Base-by-base conservation (phyloP, 2,329 filamentous ascomycete genomes). In the Podosphaera xanthii region DNA sequence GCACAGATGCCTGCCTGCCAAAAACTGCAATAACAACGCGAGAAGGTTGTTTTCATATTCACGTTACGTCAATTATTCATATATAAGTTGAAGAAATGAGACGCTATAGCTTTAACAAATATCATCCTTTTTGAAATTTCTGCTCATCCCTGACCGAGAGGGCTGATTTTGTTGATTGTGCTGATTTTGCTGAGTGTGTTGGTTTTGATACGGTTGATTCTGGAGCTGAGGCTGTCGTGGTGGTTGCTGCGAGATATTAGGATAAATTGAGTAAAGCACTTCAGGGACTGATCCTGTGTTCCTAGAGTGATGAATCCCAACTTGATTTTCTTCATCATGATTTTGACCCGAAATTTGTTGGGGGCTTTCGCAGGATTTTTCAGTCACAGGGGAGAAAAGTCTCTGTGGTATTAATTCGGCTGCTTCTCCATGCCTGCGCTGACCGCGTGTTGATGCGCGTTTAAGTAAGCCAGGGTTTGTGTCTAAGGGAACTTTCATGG, bases 401-500 rank as follows among this genome's bases (percentile, higher is more conserved):
- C 33, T 1, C 30, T 34, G 33, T 9, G 62, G 60, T 2, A 60
- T 3, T 3, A 59, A 38, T 3, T 65, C 65, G 1, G 66, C 8
- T 40, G 57, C 54, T 14, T 68, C 67, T 31, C 67, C 67, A 3
- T 65, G 64, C 46, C 59, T 61, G 38, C 68, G 59, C 44, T 65
- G 59, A 10, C 68, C 68, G 4, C 67, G 60, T 0, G 68, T 69
- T 10, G 60, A 63, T 42, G 63, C 62, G 30, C 67, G 62, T 55
- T 69, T 67, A n/a, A 69, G 40, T 0, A 70, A 60, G 4, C 62
- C 63, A 12, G 66, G 63, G 34, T 67, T 64, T 12, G 67, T 64
- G 44, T 61, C 58, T 31, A 46, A 62, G 3, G 40, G 40, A 3
- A 44, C 10, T 2, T 66, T 60, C 33, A 60, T 59, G 1, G 36